Conservation (phyloP, 106 monocot species). For the Posidonia australis region DNA sequence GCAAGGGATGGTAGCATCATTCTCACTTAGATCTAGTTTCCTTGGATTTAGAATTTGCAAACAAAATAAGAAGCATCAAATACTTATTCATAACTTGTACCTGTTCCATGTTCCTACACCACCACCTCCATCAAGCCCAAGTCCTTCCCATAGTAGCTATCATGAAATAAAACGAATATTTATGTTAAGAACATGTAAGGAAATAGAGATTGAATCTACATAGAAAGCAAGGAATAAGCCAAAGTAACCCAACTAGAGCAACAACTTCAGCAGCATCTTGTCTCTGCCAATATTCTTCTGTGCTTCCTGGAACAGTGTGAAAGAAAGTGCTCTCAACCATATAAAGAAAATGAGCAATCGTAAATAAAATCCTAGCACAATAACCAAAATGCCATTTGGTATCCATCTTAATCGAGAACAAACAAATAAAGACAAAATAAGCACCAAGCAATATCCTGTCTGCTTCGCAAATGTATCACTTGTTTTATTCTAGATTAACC, state of each 20-base stretch:
- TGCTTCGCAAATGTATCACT: too few relatives aligned
- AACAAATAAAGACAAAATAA: too few relatives aligned
- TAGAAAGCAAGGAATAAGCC: background rate
- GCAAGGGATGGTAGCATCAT: background rate
- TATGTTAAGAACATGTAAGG: background rate
- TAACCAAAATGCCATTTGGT: too few relatives aligned
- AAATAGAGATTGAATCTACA: background rate
- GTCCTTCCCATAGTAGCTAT: constrained; percentile 88
- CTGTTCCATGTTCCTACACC: constrained; percentile 70
- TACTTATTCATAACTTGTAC: constrained; percentile 11
- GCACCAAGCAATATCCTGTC: too few relatives aligned
- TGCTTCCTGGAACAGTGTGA: constrained; percentile 56
- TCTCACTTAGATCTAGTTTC: too few relatives aligned
- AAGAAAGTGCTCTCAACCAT: background rate
- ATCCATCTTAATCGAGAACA: too few relatives aligned
- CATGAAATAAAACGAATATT: constrained; percentile 5
- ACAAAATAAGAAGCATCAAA: background rate
- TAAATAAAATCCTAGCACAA: too few relatives aligned
- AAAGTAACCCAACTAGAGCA: constrained; percentile 43
- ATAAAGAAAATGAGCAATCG: background rate
- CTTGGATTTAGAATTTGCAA: background rate
- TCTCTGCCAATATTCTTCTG: constrained; percentile 80
- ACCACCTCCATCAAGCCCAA: constrained; percentile 64
- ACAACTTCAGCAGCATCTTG: constrained; percentile 96
- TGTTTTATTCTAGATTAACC: too few relatives aligned